Percentiles rank a stretch among this genome's conserved stretches.
phyloP scores from a whole-genome alignment of 495 filamentous ascomycete genomes.

The Penicillium maclennaniae region DNA sequence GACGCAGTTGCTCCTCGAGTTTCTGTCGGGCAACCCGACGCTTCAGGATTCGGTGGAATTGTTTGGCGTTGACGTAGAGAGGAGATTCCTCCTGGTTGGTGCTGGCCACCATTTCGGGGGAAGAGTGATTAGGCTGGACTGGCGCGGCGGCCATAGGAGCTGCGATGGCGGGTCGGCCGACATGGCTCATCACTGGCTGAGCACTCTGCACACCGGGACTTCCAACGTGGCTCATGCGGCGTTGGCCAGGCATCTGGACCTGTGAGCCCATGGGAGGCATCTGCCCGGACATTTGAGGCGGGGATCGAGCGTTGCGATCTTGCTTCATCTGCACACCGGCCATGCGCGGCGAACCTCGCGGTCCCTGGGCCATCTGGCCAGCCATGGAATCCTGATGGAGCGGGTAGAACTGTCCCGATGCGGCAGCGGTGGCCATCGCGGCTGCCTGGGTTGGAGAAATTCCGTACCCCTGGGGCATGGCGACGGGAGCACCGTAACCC shows the following conservation, averaged over 20 bases:
- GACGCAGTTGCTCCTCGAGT: constrained; percentile 81
- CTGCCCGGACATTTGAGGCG: constrained; percentile 46
- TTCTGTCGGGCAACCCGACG: constrained; percentile 88
- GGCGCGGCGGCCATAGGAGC: constrained; percentile 48
- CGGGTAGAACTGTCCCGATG: constrained; percentile 49
- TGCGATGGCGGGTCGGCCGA: constrained; percentile 45
- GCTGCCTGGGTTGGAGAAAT: constrained; percentile 52
- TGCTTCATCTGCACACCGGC: constrained; percentile 46
- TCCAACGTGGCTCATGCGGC: constrained; percentile 49
- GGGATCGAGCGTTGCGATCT: constrained; percentile 51
- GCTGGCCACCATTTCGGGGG: constrained; percentile 75
- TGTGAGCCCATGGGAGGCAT: constrained; percentile 50
- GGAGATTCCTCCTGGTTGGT: constrained; percentile 80
- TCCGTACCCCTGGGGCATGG: constrained; percentile 48
- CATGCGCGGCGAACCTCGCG: constrained; percentile 52
- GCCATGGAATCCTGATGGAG: constrained; percentile 49
- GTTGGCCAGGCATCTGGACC: constrained; percentile 42
- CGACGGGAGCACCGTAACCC: constrained; percentile 44
- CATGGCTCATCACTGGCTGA: constrained; percentile 48
- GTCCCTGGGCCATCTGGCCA: constrained; percentile 42
- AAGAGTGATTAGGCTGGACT: constrained; percentile 66
- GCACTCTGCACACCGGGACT: constrained; percentile 46
- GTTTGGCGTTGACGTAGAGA: constrained; percentile 96
- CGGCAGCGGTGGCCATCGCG: constrained; percentile 55
- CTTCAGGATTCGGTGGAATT: constrained; percentile 97